These are phyloP conservation scores for Paecilomyces sp. DNA, from an alignment of 2,329 filamentous ascomycete species.

Conservation along the genomic window DNA sequence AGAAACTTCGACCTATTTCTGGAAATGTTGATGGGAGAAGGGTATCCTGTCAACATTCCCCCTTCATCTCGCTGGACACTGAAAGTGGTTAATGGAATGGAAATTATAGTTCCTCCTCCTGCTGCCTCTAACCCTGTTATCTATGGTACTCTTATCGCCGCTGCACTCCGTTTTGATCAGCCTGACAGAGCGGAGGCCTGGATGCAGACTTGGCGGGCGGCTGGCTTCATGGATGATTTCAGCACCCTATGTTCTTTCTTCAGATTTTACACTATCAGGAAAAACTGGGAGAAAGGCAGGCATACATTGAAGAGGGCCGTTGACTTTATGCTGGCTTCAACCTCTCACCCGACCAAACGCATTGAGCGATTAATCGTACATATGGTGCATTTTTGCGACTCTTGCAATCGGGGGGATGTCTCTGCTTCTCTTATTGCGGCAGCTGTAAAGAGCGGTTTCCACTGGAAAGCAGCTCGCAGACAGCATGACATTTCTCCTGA, in stretches of 20 bases:
- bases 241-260: conserved; percentile 30
- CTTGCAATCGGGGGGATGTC: conserved; percentile 21
- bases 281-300: conserved; percentile 29
- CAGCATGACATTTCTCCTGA: conserved; percentile 20
- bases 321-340: conserved; percentile 29
- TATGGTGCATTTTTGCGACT: conserved; percentile 33
- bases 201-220: conserved; percentile 25
- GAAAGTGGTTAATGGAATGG: conserved; percentile 26
- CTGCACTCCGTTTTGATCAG: conserved; percentile 34
- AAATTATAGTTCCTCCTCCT: conserved; percentile 28
- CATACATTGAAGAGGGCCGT: conserved; percentile 25
- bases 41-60: conserved; percentile 27
- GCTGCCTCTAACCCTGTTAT: conserved; percentile 25
- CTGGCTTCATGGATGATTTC: conserved; percentile 31
- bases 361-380: conserved; percentile 29
- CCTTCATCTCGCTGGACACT: conserved; percentile 16
- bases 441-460: conserved; percentile 29
- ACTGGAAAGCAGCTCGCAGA: conserved; percentile 15
- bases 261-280: conserved; percentile 27
- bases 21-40: conserved; percentile 26
- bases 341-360: conserved; percentile 15
- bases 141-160: conserved; percentile 28
- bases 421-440: conserved; percentile 25
- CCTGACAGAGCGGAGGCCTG: conserved; percentile 34
- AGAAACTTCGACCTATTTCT: conserved; percentile 34